These are phyloP conservation scores for Rosa lucieae DNA, from an alignment of 306 rosid genomes.

Conservation along the genomic window DNA sequence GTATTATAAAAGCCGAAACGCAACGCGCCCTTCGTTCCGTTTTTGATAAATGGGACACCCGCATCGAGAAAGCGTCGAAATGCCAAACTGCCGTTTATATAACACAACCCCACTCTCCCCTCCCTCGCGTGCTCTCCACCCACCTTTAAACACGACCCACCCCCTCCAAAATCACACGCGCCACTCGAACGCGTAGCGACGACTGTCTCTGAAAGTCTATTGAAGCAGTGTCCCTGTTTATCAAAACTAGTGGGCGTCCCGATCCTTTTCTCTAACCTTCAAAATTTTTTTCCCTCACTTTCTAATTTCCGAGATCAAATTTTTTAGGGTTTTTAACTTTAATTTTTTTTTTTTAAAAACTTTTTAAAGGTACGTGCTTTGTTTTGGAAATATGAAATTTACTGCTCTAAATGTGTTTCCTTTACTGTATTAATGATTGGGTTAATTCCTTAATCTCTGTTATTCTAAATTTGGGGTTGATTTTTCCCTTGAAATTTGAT, in stretches of 20 bases:
- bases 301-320: constrained; percentile 16
- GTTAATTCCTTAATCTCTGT: constrained; percentile 3
- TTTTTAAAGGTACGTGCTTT: neutral
- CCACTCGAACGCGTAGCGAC: neutral
- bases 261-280: constrained; percentile 38
- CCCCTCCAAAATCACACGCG: neutral
- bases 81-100: neutral
- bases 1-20: constrained; percentile 8
- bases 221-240: constrained; percentile 34
- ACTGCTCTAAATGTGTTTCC: neutral
- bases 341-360: neutral
- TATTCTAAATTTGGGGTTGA: neutral
- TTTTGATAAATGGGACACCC: constrained; percentile 30
- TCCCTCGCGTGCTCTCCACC: neutral
- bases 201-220: too few species aligned
- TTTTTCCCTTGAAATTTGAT: constrained; percentile 13
- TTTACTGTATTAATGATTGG: constrained; percentile 13
- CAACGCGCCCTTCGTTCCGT: too few species aligned
- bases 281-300: constrained; percentile 38
- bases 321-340: neutral
- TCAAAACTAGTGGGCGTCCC: constrained; percentile 48
- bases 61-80: constrained; percentile 1
- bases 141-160: neutral
- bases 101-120: neutral
- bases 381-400: constrained; percentile 9